Evolutionary conservation across 306 rosid genomes (phyloP), one percentile per base, ranked within the genome.

Genomic region (Medicago ruthenica): DNA sequence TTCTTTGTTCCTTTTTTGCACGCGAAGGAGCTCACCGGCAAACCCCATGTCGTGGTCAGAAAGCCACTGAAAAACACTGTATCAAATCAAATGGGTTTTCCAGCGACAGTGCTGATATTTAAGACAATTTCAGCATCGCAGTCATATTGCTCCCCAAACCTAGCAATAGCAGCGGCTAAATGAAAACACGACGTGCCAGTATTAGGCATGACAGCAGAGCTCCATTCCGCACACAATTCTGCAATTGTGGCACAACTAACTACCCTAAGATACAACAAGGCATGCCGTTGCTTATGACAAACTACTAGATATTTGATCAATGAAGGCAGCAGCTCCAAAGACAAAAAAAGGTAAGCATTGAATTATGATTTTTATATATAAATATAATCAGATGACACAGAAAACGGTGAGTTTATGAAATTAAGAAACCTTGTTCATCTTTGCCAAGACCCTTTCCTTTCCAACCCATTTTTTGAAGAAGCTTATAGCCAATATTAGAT

Each of bases 401-500:
- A n/a, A 21, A 9, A 8, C 11, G 8, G 53, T 17, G 50, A 57
- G 71, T 37, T 54, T 20, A 71, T 21, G 47, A 39, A 73, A 36
- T 6, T 3, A 64, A 63, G 70, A 14, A 70, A 27, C 99, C 99
- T 90, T 95, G 99, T 86, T 95, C 97, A 82, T 95, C 84, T 85
- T 95, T 92, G 83, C 97, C 99, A 13, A 95, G 96, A 70, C 99
- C 99, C 76, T 90, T 95, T 71, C 99, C 99, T 81, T 95, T 95
- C 99, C 99, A 95, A 27, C 99, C 99, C 97, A 95, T 95, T 80
- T 95, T 95, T 79, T 95, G 97, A 65, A 95, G 99, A 84, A 95
- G 99, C 91, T 88, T 88, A 86, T 87, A 95, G 20, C 99, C 99
- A 74, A 92, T 42, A 83, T 95, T 95, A 54, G 97, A 90, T 7